These are phyloP conservation scores for Spinacia oleracea DNA, from an alignment of 179 eudicot species.

Conservation along the genomic window DNA sequence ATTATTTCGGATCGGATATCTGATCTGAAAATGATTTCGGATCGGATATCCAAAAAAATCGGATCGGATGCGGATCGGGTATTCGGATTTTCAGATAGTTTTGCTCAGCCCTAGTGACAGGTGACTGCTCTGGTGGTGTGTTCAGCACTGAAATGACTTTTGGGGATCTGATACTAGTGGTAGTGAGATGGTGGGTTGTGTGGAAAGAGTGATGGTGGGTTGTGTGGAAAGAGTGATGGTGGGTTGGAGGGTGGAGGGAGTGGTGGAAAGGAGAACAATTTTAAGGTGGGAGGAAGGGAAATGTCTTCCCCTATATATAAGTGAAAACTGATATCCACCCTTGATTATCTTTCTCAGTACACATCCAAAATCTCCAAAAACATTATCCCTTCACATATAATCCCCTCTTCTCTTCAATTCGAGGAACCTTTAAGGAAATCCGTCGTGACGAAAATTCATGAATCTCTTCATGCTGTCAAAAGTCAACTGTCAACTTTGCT, in stretches of 20 bases:
- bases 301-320: background rate
- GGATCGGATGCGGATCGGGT: too few relatives aligned
- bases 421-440: background rate
- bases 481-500: background rate
- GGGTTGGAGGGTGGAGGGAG: too few relatives aligned
- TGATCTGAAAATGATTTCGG: too few relatives aligned
- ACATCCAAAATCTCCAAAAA: background rate
- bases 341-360: background rate
- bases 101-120: too few relatives aligned
- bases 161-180: background rate
- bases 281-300: background rate
- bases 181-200: background rate
- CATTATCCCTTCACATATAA: background rate
- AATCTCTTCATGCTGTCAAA: background rate
- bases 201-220: background rate
- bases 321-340: background rate
- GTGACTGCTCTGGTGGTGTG: too few relatives aligned
- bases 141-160: background rate
- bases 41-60: too few relatives aligned
- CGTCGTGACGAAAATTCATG: background rate
- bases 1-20: too few relatives aligned
- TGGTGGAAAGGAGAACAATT: too few relatives aligned
- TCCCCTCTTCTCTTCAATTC: background rate
- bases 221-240: background rate
- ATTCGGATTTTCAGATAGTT: too few relatives aligned